These are phyloP conservation scores for Phytophthora cactorum DNA, from an alignment of 352 stramenopile species.

Conservation along the genomic window DNA sequence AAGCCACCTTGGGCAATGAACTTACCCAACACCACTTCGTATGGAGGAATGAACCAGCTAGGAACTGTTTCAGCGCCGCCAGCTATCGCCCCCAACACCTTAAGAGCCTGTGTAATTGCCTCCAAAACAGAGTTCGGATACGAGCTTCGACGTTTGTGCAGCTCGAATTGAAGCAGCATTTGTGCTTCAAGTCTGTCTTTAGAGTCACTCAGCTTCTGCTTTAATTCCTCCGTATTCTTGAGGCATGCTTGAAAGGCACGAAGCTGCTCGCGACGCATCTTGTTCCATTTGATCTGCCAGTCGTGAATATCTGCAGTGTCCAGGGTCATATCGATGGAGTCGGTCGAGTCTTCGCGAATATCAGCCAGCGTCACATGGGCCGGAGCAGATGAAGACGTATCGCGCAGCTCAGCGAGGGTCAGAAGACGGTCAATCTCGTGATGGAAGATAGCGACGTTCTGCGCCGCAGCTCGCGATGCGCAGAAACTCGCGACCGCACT, in stretches of 20 bases:
- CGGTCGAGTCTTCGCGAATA: slow-evolving; percentile 18
- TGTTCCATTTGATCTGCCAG: slow-evolving; percentile 29
- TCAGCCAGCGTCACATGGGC: slow-evolving; percentile 22
- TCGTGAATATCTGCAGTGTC: slow-evolving; percentile 22
- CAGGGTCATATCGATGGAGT: slow-evolving; percentile 8
- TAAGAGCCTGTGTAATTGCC: slow-evolving; percentile 19
- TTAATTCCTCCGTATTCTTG: slow-evolving; percentile 11
- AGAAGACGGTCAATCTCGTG: slow-evolving; percentile 35
- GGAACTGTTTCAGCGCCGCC: slow-evolving; percentile 20
- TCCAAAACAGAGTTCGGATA: slow-evolving; percentile 32
- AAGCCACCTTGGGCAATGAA: slow-evolving; percentile 27
- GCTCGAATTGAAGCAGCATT: slow-evolving; percentile 38
- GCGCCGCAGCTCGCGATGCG: slow-evolving; percentile 23
- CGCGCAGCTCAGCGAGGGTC: slow-evolving; percentile 18
- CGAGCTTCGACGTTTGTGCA: slow-evolving; percentile 28
- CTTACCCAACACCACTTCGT: slow-evolving; percentile 32
- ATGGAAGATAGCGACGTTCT: slow-evolving; percentile 30
- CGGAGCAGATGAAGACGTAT: slow-evolving; percentile 1
- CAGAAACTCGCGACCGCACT: slow-evolving; percentile 26
- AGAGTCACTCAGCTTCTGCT: slow-evolving; percentile 15
- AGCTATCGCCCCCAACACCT: slow-evolving; percentile 14
- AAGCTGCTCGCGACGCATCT: slow-evolving; percentile 26
- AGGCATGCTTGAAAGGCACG: slow-evolving; percentile 29
- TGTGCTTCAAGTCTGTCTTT: slow-evolving; percentile 25
- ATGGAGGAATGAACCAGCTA: slow-evolving; percentile 38